Base-by-base conservation (phyloP, 495 filamentous ascomycete genomes). In the Trichoderma erinaceum region DNA sequence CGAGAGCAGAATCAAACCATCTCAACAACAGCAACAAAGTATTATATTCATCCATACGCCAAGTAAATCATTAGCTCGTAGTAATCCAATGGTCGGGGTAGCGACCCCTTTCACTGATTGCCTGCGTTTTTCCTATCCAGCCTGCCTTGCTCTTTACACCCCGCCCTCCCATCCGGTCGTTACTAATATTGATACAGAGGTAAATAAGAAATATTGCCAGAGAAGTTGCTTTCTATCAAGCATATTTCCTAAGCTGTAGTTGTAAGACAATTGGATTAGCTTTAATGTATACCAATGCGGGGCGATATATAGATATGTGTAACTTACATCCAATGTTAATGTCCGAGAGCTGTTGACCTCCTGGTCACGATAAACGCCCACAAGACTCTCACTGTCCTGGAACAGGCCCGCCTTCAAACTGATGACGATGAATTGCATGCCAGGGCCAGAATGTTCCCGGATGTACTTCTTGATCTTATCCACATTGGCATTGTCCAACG, bases 361-460 rank as follows among this genome's bases (percentile, higher is more conserved):
- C 83, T 99, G 95, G 75, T 99, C 95, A 67, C 95, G 83, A 80
- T 94, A 97, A 52, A 99, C 92, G 23, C 95, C 95, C 18, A 99
- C 92, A 73, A 99, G 76, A 64, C 90, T 92, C 82, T 99, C 92
- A 74, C 91, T 95, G 72, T 90, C 87, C 78, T 98, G 92, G 78
- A 98, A 99, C 29, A 99, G 80, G 1, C 91, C 93, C 0, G 91
- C 89, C 84, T 99, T 98, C 75, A 98, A 82, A 78, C 85, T 89
- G 76, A 99, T 98, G 64, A 99, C 96, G 70, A 99, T 94, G 74
- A 99, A 99, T 82, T 99, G 95, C 90, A 97, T 97, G 4, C 95
- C 95, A 6, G 96, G 95, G 7, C 92, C 91, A 0, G 95, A 92
- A 77, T 97, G 94, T 71, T 93, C 91, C 32, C 89, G 87, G 68